These are phyloP conservation scores for Lantana camara DNA, from an alignment of 257 asterid genomes.

Conservation along the genomic window DNA sequence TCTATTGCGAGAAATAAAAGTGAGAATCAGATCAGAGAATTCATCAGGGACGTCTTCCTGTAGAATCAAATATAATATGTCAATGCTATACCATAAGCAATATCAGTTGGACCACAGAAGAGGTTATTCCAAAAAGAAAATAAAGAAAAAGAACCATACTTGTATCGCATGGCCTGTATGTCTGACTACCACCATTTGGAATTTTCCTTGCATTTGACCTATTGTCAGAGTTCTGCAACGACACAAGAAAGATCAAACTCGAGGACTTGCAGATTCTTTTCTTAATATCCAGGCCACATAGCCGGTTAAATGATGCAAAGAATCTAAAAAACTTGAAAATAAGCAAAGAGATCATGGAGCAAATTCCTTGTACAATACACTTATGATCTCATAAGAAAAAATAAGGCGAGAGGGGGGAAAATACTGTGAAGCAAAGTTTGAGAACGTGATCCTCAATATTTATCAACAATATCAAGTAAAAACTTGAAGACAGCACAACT, in stretches of 20 bases:
- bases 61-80: constrained; percentile 26
- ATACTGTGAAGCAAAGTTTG: not conserved
- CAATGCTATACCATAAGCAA: constrained; percentile 19
- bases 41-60: constrained; percentile 98
- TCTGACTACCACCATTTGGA: constrained; percentile 92
- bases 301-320: constrained; percentile 1
- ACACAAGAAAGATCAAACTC: constrained; percentile 12
- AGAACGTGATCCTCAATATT: constrained; percentile 1
- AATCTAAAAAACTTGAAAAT: not conserved
- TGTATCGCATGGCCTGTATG: constrained; percentile 98
- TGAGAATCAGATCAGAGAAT: constrained; percentile 65
- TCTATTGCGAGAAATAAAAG: constrained; percentile 76
- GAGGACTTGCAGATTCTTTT: constrained; percentile 4
- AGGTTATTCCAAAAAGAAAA: not conserved
- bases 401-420: not conserved
- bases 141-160: constrained; percentile 40
- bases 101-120: not conserved
- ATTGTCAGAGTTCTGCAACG: constrained; percentile 83
- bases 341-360: not conserved
- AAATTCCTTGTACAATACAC: not conserved
- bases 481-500: not conserved
- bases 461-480: not conserved
- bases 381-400: not conserved
- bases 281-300: not conserved
- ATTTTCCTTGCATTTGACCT: constrained; percentile 98